Base-by-base conservation (phyloP, 371 early-diverging fungal species). In the Dichotomocladium elegans region DNA sequence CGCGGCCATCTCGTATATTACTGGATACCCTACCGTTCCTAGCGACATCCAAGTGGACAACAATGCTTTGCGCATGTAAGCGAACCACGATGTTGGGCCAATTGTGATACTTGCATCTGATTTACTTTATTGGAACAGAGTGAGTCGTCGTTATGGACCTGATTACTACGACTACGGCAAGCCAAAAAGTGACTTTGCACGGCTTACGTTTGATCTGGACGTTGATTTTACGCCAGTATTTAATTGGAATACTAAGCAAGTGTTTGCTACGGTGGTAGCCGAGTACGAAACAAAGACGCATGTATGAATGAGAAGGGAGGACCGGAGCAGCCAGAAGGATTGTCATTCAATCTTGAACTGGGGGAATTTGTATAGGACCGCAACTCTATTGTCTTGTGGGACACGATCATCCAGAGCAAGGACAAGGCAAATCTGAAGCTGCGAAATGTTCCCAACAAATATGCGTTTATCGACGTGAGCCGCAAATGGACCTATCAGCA, bases 211-310 rank as follows among this genome's bases (percentile, higher is more conserved):
- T 68, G 81, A 88, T 53, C 51, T 92, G 28, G 86, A 89, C 51
- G 92, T 92, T 1, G 93, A 98, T 74, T 82, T 96, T 15, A 75
- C 87, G 10, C 79, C 86, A 6, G 63, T 93, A 43, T 96, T 96
- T 64, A 85, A 93, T 64, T 98, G 96, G 96, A 96, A 98, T 67
- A 95, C 96, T 25, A 98, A 98, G 74, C 94, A 94, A 61, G 68
- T 98, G 41, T 95, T 94, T 67, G 87, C 92, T 15, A 89, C 86
- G 45, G 80, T 91, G 6, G 87, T 94, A 2, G 93, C 86, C 12
- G 94, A 95, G 57, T 98, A 90, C 60, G 70, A 75, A 51, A 86
- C 90, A 4, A 66, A 72, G 15, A 70, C 80, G 27, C 80, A 82
- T 68, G 37, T 37, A 37, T 17, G n/a, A n/a, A 83, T 70, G 79